phyloP scores from a whole-genome alignment of 179 eudicot genomes.

The Beta corolliflora region DNA sequence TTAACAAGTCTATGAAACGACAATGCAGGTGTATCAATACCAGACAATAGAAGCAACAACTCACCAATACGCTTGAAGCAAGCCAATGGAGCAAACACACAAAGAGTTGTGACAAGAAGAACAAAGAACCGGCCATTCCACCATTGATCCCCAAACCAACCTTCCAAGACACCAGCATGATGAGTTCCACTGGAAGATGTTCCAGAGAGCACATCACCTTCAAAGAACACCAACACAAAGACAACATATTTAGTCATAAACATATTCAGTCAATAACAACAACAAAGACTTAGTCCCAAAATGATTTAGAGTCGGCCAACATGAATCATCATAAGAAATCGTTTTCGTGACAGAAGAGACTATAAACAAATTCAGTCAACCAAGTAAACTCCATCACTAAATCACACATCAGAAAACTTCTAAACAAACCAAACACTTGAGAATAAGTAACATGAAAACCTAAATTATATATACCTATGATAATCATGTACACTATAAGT shows the following conservation, averaged over 20 bases:
- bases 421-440: background rate
- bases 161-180: constrained; percentile 69
- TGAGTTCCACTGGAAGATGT: constrained; percentile 58
- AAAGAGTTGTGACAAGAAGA: constrained; percentile 56
- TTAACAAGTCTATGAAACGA: background rate
- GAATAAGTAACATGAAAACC: background rate
- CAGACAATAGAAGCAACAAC: constrained; percentile 14
- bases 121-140: constrained; percentile 59
- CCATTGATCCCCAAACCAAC: constrained; percentile 78
- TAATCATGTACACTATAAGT: constrained; percentile 73
- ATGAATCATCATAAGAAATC: too few relatives aligned
- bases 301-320: too few relatives aligned
- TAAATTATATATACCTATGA: constrained; percentile 52
- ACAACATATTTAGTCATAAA: background rate
- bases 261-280: background rate
- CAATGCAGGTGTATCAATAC: background rate
- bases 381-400: background rate
- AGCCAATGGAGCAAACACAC: constrained; percentile 70
- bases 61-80: constrained; percentile 67
- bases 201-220: constrained; percentile 85
- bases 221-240: constrained; percentile 19
- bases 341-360: too few relatives aligned
- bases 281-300: too few relatives aligned
- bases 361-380: background rate
- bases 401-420: background rate